Conservation (phyloP, 208 protist species). For the Crithidia expoeki region DNA sequence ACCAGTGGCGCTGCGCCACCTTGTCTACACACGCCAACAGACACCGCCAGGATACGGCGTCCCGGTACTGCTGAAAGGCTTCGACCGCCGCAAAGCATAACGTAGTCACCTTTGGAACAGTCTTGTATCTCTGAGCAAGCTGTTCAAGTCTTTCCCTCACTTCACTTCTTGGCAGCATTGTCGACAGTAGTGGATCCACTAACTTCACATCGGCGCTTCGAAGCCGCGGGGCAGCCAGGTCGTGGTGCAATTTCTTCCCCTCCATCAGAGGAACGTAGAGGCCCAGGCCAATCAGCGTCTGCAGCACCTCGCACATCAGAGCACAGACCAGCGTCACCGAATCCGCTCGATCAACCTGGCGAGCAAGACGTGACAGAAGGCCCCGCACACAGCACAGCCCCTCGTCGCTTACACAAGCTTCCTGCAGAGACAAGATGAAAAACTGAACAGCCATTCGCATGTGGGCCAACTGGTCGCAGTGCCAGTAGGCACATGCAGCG, state of each 20-base stretch:
- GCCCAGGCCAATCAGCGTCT: conserved; percentile 27
- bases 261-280: conserved; percentile 7
- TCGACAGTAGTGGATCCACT: too few relatives aligned
- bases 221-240: conserved; percentile 5
- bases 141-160: too few relatives aligned
- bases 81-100: conserved; percentile 7
- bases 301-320: conserved; percentile 24
- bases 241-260: not conserved
- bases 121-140: too few relatives aligned
- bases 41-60: conserved; percentile 66
- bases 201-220: not conserved
- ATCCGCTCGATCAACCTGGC: conserved; percentile 12
- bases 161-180: too few relatives aligned
- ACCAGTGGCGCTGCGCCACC: conserved; percentile 55
- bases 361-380: conserved; percentile 10
- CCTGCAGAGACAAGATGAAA: conserved; percentile 10
- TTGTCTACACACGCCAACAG: conserved; percentile 46
- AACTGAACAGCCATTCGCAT: conserved; percentile 29
- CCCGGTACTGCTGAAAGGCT: conserved; percentile 39
- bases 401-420: conserved; percentile 16
- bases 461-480: conserved; percentile 63
- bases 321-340: conserved; percentile 34
- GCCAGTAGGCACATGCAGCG: conserved; percentile 64
- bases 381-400: conserved; percentile 34
- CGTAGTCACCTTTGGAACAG: too few relatives aligned